Evolutionary conservation across 2,329 filamentous ascomycete genomes (phyloP), one percentile per base, ranked within the genome.

Genomic region (Microdochium trichocladiopsis): DNA sequence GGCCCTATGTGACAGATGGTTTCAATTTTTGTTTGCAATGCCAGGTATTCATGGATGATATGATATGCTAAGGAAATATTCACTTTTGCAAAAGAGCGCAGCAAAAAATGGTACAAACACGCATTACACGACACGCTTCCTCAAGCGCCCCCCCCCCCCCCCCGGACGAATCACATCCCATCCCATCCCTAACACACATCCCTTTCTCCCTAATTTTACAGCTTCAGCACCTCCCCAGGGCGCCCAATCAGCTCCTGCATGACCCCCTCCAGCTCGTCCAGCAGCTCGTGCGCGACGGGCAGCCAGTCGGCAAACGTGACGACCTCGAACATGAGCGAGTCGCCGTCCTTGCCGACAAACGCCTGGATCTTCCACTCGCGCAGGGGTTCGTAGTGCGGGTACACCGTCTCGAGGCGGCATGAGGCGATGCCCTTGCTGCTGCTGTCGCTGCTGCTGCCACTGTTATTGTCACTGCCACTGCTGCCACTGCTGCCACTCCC

Each of bases 331-430:
- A 73, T 76, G 62, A 79, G 64, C 61, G 64, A 68, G 54, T 76
- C 78, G 4, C 73, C 78, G 49, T 68, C 72, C 21, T 45, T 45
- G n/a, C 12, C 41, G 25, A 76, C 74, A 66, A 78, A 87, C 22
- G 73, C 81, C 71, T 86, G 80, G 37, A 84, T 73, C 70, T 84
- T 83, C 71, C 81, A 83, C 61, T 76, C 77, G 18, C 72, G 65
- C 43, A 81, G 64, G 36, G 77, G 78, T 56, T 83, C 79, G 28
- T 76, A 71, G 58, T 82, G 76, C 2, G 82, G 78, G 59, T 83
- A 84, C 16, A 79, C 61, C 11, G 82, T 84, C 65, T 84, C 82
- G 57, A 83, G 74, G 41, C 69, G 68, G 41, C 41, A 45, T 18
- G 16, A 16, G 12, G 41, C 41, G 9, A 41, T 11, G 9, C 36